Evolutionary conservation across 148 eudicot species (phyloP).

Genomic region (Silene conica): DNA sequence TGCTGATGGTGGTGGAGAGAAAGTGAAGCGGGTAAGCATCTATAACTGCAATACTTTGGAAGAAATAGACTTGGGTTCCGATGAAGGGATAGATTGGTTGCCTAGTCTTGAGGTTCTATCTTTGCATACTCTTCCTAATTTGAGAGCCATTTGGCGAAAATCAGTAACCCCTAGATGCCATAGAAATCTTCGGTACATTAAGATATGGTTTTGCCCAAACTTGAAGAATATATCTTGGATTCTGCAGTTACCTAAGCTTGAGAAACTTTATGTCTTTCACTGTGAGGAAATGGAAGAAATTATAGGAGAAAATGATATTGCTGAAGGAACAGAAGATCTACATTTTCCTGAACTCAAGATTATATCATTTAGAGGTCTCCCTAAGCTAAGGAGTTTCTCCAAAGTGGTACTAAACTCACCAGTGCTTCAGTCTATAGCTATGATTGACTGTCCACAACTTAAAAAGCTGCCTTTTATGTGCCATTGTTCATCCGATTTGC

Average conservation of each 20-base stretch:
- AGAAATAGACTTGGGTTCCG: constrained; percentile 28
- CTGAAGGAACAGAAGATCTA: constrained; percentile 14
- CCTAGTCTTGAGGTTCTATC: constrained; percentile 30
- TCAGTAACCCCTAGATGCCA: constrained; percentile 23
- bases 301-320: constrained; percentile 14
- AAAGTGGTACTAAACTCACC: constrained; percentile 17
- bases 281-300: constrained; percentile 25
- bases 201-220: constrained; percentile 27
- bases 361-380: constrained; percentile 27
- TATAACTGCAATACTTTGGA: constrained; percentile 20
- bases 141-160: constrained; percentile 23
- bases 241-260: constrained; percentile 23
- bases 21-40: constrained; percentile 22
- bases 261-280: constrained; percentile 26
- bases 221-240: constrained; percentile 28
- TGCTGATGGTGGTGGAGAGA: constrained; percentile 24
- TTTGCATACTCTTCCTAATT: constrained; percentile 22
- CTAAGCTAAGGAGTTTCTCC: constrained; percentile 18
- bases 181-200: constrained; percentile 26
- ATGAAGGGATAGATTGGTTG: constrained; percentile 24
- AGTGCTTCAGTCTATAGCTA: constrained; percentile 20
- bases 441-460: constrained; percentile 27
- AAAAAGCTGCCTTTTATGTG: constrained; percentile 18
- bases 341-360: constrained; percentile 22
- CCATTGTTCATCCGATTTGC: constrained; percentile 9